Percentiles rank a stretch among this genome's conserved stretches.
Conservation (phyloP, 1,284 basidiomycete species). For the Pulchroboletus neoregius region DNA sequence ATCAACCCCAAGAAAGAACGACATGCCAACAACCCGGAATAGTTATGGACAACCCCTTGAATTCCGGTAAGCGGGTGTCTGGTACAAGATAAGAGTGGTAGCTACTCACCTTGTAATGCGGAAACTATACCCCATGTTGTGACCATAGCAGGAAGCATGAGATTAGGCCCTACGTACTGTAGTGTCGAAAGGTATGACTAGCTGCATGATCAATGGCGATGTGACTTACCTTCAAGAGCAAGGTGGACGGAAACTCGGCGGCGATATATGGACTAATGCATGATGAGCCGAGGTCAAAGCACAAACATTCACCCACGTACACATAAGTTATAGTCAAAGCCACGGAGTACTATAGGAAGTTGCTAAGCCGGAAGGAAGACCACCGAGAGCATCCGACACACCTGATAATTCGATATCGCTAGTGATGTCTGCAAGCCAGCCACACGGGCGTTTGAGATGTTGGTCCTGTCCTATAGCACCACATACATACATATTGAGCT, state of each 20-base stretch:
- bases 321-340: conserved; percentile 51
- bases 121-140: conserved; percentile 57
- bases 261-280: conserved; percentile 49
- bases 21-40: conserved; percentile 51
- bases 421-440: conserved; percentile 56
- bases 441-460: conserved; percentile 57
- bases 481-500: not conserved
- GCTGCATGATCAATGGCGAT: not conserved
- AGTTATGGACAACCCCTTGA: conserved; percentile 50
- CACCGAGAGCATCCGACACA: not conserved
- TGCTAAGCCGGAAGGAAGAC: not conserved
- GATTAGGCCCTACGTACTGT: conserved; percentile 53
- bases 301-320: conserved; percentile 29
- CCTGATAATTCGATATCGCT: conserved; percentile 47
- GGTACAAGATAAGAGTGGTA: not conserved
- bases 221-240: conserved; percentile 47
- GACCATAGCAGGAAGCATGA: conserved; percentile 53
- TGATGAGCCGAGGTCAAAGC: conserved; percentile 1
- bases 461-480: conserved; percentile 36
- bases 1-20: conserved; percentile 64
- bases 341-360: conserved; percentile 40
- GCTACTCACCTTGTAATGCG: conserved; percentile 47
- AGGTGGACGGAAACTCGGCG: conserved; percentile 55
- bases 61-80: conserved; percentile 5
- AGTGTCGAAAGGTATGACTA: conserved; percentile 5